A percentile compares a stretch with the other conserved stretches of the same genome.
Evolutionary conservation across 2,329 filamentous ascomycete genomes (phyloP).

Genomic region (Aspergillus quadricinctus): DNA sequence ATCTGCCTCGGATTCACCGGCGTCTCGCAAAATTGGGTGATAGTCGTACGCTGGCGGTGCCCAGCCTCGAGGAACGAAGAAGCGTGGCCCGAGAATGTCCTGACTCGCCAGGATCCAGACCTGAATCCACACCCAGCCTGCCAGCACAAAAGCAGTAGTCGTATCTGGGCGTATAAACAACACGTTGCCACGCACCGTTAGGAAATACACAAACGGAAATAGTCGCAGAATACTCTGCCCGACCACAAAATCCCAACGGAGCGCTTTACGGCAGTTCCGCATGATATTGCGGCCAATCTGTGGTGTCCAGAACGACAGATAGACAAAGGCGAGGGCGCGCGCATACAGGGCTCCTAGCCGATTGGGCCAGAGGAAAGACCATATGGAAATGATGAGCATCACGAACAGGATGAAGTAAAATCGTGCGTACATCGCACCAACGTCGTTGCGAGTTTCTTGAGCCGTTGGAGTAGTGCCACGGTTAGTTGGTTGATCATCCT

Average conservation of each 20-base stretch:
- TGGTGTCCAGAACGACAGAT: slow-evolving; percentile 87
- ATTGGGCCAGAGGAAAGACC: slow-evolving; percentile 55
- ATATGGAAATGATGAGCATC: slow-evolving; percentile 56
- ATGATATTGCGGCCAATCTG: slow-evolving; percentile 88
- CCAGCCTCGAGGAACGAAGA: slow-evolving; percentile 69
- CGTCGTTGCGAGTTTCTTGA: slow-evolving; percentile 41
- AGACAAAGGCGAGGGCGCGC: slow-evolving; percentile 63
- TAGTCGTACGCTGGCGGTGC: slow-evolving; percentile 76
- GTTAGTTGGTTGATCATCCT: slow-evolving; percentile 26
- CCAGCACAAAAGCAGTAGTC: slow-evolving; percentile 59
- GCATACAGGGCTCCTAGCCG: slow-evolving; percentile 52
- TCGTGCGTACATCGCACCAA: slow-evolving; percentile 57
- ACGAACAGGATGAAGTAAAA: slow-evolving; percentile 59
- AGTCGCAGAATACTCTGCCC: slow-evolving; percentile 77
- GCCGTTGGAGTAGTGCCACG: slow-evolving; percentile 31
- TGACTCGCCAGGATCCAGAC: slow-evolving; percentile 73
- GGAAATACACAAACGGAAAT: slow-evolving; percentile 81
- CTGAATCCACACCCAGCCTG: slow-evolving; percentile 83
- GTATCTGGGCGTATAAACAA: slow-evolving; percentile 69
- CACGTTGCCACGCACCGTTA: slow-evolving; percentile 71
- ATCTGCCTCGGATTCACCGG: slow-evolving; percentile 58
- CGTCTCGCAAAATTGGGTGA: slow-evolving; percentile 71
- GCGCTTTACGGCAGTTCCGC: slow-evolving; percentile 84
- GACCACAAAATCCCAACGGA: slow-evolving; percentile 86
- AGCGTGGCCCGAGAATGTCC: slow-evolving; percentile 81